Evolutionary conservation across 495 filamentous ascomycete genomes (phyloP).

Genomic region (Penicillium canariense): DNA sequence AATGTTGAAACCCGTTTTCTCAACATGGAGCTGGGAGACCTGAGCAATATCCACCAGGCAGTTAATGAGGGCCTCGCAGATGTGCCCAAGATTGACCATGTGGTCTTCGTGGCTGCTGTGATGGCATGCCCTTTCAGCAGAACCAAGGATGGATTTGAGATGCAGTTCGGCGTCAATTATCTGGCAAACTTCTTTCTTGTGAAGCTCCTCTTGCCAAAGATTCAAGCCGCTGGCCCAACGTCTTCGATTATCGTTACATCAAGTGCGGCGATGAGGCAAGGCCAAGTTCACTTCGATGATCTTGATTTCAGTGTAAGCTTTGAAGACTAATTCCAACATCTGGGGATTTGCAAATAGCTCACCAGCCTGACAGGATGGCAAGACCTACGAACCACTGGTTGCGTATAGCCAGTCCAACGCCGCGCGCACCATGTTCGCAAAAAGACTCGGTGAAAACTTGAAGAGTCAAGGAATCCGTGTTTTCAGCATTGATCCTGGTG

Average conservation of each 20-base stretch:
- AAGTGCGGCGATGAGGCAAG: conserved; percentile 10
- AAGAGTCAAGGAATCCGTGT: conserved; percentile 16
- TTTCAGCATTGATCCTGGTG: conserved; percentile 23
- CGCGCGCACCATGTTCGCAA: conserved; percentile 24
- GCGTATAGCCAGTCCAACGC: conserved; percentile 22
- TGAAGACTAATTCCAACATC: neutral
- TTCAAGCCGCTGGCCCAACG: conserved; percentile 14
- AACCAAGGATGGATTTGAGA: conserved; percentile 23
- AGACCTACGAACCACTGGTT: conserved; percentile 12
- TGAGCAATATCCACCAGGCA: conserved; percentile 10
- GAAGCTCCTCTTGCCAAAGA: conserved; percentile 20
- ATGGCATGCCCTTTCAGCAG: conserved; percentile 20
- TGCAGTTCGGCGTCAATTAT: conserved; percentile 23
- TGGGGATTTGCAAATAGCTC: neutral
- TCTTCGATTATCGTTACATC: conserved; percentile 22
- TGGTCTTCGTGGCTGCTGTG: conserved; percentile 17
- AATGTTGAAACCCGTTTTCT: conserved; percentile 19
- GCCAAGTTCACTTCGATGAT: conserved; percentile 19
- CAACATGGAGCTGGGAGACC: conserved; percentile 17
- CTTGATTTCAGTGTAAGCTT: conserved; percentile 16
- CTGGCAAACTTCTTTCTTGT: conserved; percentile 22
- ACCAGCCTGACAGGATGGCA: conserved; percentile 10
- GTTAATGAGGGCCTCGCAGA: conserved; percentile 8
- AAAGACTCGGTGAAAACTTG: conserved; percentile 16
- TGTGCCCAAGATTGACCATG: conserved; percentile 18